Evolutionary conservation across 2,329 filamentous ascomycete species (phyloP).

Genomic region (Xylaria sp.): DNA sequence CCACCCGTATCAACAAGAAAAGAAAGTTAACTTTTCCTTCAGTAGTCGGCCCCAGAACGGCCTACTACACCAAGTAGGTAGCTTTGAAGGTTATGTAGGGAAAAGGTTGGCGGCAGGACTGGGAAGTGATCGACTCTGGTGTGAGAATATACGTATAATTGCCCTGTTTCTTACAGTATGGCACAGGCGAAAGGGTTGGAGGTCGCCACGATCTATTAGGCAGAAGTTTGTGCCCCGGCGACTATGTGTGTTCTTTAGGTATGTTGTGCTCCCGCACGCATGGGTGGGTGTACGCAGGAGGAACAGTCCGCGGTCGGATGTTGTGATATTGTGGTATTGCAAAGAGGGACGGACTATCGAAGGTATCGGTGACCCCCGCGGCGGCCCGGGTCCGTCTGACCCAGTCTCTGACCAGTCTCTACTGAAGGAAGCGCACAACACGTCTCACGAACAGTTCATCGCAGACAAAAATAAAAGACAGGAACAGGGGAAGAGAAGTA

Average conservation of each 20-base stretch:
- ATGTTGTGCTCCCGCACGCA: not conserved
- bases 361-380: constrained; percentile 32
- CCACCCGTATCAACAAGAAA: not conserved
- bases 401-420: constrained; percentile 22
- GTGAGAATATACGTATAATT: not conserved
- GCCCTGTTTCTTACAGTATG: constrained; percentile 6
- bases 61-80: constrained; percentile 5
- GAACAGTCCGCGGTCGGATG: constrained; percentile 7
- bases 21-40: constrained; percentile 1
- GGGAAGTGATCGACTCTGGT: not conserved
- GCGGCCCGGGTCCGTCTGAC: constrained; percentile 21
- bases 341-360: no score
- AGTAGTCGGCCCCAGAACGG: not conserved
- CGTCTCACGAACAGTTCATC: constrained; percentile 22
- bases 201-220: no score
- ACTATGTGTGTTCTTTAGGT: not conserved
- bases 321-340: not conserved
- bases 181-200: no score
- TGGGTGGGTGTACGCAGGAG: not conserved
- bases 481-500: not conserved
- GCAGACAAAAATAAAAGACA: not conserved
- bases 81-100: not conserved
- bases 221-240: not conserved
- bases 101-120: not conserved
- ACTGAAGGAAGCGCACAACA: constrained; percentile 22